Percentiles rank a stretch among this genome's conserved stretches.
These are phyloP conservation scores for Talaromyces sp. DNA, from an alignment of 2,329 filamentous ascomycete genomes.

Conservation along the genomic window DNA sequence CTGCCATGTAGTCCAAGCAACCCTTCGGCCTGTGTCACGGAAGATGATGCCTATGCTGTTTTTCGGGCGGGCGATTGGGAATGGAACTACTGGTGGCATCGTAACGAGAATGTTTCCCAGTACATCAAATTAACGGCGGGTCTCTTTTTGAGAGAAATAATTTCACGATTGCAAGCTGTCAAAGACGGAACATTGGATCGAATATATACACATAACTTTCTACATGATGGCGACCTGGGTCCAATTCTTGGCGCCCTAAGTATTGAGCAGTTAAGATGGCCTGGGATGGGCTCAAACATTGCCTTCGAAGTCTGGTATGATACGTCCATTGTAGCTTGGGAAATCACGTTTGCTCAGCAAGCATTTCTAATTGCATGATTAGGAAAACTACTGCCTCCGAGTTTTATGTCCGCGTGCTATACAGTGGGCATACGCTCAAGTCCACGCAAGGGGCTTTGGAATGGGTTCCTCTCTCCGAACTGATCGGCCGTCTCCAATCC, in stretches of 20 bases:
- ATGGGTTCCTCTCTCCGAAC: constrained; percentile 20
- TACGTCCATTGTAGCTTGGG: neutral
- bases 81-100: constrained; percentile 41
- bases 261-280: constrained; percentile 36
- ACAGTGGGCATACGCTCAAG: constrained; percentile 26
- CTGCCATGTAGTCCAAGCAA: constrained; percentile 32
- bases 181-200: constrained; percentile 15
- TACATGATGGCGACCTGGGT: constrained; percentile 39
- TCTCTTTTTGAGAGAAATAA: constrained; percentile 36
- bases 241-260: constrained; percentile 35
- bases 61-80: constrained; percentile 43
- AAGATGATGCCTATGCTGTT: constrained; percentile 31
- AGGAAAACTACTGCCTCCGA: constrained; percentile 30
- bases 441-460: constrained; percentile 25
- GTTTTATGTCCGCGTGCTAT: constrained; percentile 29
- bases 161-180: constrained; percentile 28
- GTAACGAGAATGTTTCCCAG: constrained; percentile 27
- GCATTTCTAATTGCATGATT: neutral
- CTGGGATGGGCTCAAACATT: constrained; percentile 39
- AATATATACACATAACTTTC: constrained; percentile 34
- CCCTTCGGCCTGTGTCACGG: constrained; percentile 26
- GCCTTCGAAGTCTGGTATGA: constrained; percentile 39
- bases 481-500: constrained; percentile 18
- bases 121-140: constrained; percentile 38
- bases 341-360: neutral